Evolutionary conservation across 768 basidiomycete genomes (phyloP), one percentile per base, ranked within the genome.

Genomic region (Chalciporus piperatus): DNA sequence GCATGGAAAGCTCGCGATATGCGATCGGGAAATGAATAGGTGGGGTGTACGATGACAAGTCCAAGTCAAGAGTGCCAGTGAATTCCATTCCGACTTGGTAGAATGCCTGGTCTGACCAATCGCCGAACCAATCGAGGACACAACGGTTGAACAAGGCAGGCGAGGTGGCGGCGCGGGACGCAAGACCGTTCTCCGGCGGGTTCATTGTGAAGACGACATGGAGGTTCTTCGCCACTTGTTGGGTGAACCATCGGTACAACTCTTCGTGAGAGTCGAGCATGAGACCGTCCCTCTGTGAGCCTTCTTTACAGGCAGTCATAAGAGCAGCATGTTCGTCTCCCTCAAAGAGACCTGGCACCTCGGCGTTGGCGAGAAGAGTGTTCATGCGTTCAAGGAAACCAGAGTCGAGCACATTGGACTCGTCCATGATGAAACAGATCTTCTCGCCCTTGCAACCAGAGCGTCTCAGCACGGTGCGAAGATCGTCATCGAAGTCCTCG

Each of bases 171-270:
- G 94, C 97, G 43, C 94, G 82, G 17, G 93, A 95, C 7, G 94
- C 96, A 16, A 99, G 79, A 23, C 96, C 97, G 51, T 96, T 94
- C 61, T 93, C 86, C 0, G 95, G 96, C 39, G 94, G 97, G 60
- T 98, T 98, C 96, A 98, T 98, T 16, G 96, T 98, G 74, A 98
- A 99, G 9, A 98, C 97, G 30, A 98, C 96, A 61, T 99, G 97
- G 2, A 99, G 76, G 69, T 99, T 98, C 69, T 92, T 91, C 8
- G 97, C 94, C 38, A 98, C 96, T 71, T 99, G 97, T 57, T 92
- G 87, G 5, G 97, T 98, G 72, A 98, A 99, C 97, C 97, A 99
- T 40, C 88, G 84, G 69, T 99, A 98, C 2, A 99, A 77, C 66
- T 99, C 97, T 61, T 99, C 97, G 49, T 89, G 94, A 30, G 95